Evolutionary conservation across 78 protist genomes (phyloP), one percentile per base, ranked within the genome.

Genomic region (Trichosphaerium sp.): DNA sequence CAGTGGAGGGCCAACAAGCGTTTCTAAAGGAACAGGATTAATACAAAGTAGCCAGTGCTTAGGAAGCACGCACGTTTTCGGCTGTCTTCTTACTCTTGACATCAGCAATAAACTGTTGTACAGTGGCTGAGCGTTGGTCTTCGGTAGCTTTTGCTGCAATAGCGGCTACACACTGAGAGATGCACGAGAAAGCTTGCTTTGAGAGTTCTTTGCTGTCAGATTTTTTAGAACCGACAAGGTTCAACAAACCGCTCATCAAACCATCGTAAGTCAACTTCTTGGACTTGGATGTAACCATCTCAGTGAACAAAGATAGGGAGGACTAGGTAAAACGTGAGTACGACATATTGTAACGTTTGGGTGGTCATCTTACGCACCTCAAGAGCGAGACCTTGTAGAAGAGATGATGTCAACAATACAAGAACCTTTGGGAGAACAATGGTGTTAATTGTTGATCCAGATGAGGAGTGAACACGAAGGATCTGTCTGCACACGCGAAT

Each of bases 301-400:
- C 71, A 26, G 42, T 54, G 31, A 88, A 65, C 42, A 77, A 54
- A n/a, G 54, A 3, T 28, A 73, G 44, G 37, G 64, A 29, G 21
- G 83, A 84, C 42, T 32, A 60, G 38, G 54, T 52, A 18, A 44
- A 18, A 44, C 48, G 26, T n/a, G 48, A 57, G 25, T 8, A 41
- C 37, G 32, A 57, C 7, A 3, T 12, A 1, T 12, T 1, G 29
- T 7, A 18, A 35, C 5, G 26, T 37, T 35, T 3, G 21, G 31
- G 38, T 38, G 47, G 26, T 43, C 10, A 51, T 29, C 32, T n/a
- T 11, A 3, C 32, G 8, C 25, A 23, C 62, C 28, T 62, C 42
- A 51, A 92, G 70, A 0, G 97, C 88, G 1, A 43, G 61, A 29
- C 97, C 95, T 61, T 92, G 94, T 31, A 90, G 82, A 10, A 91